Evolutionary conservation across 768 basidiomycete genomes (phyloP).

Genomic region (Podaxis pistillaris): DNA sequence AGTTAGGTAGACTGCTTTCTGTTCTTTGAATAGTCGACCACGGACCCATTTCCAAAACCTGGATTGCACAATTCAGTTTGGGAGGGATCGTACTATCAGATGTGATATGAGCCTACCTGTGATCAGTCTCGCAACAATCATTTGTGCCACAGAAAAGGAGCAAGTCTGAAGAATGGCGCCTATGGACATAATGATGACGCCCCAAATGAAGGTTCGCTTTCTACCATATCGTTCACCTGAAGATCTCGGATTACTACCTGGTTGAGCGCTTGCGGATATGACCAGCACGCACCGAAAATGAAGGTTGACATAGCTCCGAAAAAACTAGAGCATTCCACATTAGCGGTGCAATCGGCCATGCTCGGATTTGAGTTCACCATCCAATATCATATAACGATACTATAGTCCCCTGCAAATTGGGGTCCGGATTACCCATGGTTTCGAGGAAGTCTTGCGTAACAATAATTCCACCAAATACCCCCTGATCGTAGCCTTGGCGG

Average conservation of each 20-base stretch:
- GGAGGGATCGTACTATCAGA: background rate
- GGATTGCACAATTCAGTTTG: background rate
- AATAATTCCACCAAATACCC: slow-evolving; percentile 53
- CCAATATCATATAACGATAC: slow-evolving; percentile 53
- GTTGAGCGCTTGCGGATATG: background rate
- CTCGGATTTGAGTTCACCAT: slow-evolving; percentile 29
- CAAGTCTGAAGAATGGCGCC: slow-evolving; percentile 51
- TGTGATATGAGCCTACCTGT: slow-evolving; percentile 32
- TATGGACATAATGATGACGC: slow-evolving; percentile 50
- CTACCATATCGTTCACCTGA: slow-evolving; percentile 41
- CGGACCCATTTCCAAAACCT: slow-evolving; percentile 47
- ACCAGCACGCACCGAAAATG: slow-evolving; percentile 28
- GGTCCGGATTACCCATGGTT: slow-evolving; percentile 45
- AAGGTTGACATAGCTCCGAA: slow-evolving; percentile 45
- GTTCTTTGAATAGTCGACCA: background rate
- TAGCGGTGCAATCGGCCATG: background rate
- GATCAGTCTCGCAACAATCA: slow-evolving; percentile 48
- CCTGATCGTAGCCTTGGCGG: slow-evolving; percentile 45
- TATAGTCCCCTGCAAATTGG: slow-evolving; percentile 45
- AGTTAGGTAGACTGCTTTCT: background rate
- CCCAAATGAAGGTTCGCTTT: slow-evolving; percentile 47
- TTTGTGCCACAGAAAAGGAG: slow-evolving; percentile 41
- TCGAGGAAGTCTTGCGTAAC: slow-evolving; percentile 45
- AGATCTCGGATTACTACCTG: background rate
- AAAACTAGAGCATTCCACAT: slow-evolving; percentile 28